These are phyloP conservation scores for Neofusicoccum ribis DNA, from an alignment of 2,329 filamentous ascomycete species.

Conservation along the genomic window DNA sequence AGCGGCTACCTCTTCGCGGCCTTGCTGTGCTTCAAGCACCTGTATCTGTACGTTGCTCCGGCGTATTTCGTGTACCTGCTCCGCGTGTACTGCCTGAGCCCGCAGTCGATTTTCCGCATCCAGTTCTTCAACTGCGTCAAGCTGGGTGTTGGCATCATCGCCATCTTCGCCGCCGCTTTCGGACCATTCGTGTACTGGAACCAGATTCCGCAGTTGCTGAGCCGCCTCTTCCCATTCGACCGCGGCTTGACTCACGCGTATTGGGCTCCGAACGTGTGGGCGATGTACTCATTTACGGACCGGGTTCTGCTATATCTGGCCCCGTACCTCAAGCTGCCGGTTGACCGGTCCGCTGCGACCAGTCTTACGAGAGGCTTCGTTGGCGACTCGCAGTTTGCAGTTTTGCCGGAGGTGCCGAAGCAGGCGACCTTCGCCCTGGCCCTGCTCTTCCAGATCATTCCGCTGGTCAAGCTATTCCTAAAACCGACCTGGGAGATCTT, in stretches of 20 bases:
- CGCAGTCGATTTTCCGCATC: conserved; percentile 73
- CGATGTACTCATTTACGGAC: conserved; percentile 90
- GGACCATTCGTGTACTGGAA: conserved; percentile 81
- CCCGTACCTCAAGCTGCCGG: conserved; percentile 71
- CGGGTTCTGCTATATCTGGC: conserved; percentile 79
- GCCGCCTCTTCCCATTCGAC: conserved; percentile 88
- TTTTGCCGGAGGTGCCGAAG: conserved; percentile 83
- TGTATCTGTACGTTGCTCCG: conserved; percentile 93
- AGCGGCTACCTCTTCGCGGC: conserved; percentile 83
- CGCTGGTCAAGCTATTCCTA: conserved; percentile 78
- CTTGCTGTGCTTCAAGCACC: conserved; percentile 93
- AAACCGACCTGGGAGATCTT: conserved; percentile 85
- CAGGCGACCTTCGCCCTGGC: conserved; percentile 80
- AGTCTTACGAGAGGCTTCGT: conserved; percentile 93
- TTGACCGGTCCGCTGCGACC: conserved; percentile 73
- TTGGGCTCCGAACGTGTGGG: conserved; percentile 98
- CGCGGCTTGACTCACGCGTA: conserved; percentile 94
- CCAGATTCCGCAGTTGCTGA: conserved; percentile 81
- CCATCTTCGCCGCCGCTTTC: conserved; percentile 77
- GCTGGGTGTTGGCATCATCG: conserved; percentile 70
- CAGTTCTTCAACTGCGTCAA: conserved; percentile 79
- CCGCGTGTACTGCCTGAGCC: conserved; percentile 82
- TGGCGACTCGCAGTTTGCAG: conserved; percentile 90
- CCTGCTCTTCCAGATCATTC: conserved; percentile 69
- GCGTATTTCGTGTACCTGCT: conserved; percentile 94